Conservation (phyloP, 2,329 filamentous ascomycete genomes). For the Paecilomyces sp. region DNA sequence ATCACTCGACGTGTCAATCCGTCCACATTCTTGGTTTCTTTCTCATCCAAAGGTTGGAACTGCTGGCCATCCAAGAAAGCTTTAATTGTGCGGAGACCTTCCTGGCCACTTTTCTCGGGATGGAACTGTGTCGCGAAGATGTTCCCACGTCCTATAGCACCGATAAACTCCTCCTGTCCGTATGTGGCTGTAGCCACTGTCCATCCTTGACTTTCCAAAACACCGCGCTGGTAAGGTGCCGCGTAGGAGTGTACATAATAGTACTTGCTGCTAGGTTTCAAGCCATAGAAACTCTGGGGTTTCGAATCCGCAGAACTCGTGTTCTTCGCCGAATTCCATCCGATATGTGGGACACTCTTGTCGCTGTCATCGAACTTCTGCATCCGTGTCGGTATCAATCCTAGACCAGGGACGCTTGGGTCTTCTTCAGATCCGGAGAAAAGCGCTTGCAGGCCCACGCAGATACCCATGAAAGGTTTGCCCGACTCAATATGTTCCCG, state of each 20-base stretch:
- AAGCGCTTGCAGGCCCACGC: constrained; percentile 85
- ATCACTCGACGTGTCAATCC: constrained; percentile 90
- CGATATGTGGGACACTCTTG: constrained; percentile 97
- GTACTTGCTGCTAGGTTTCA: constrained; percentile 81
- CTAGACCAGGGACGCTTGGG: constrained; percentile 63
- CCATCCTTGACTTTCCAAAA: constrained; percentile 79
- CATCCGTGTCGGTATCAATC: constrained; percentile 63
- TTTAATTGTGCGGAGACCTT: constrained; percentile 74
- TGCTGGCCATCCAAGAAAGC: constrained; percentile 75
- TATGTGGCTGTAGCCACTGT: constrained; percentile 85
- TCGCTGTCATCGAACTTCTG: constrained; percentile 66
- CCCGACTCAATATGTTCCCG: constrained; percentile 73
- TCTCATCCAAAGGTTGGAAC: constrained; percentile 44
- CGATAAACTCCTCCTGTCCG: constrained; percentile 82
- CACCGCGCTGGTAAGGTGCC: constrained; percentile 63
- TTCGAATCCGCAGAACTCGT: constrained; percentile 32
- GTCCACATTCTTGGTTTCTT: constrained; percentile 34
- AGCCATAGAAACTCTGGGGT: constrained; percentile 62
- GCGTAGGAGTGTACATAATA: constrained; percentile 98
- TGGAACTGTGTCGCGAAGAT: constrained; percentile 93
- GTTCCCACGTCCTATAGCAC: constrained; percentile 78
- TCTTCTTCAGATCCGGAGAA: constrained; percentile 83
- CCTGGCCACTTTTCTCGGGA: constrained; percentile 91
- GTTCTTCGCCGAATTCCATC: constrained; percentile 83
- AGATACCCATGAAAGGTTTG: constrained; percentile 98